A percentile compares a stretch with the other conserved stretches of the same genome.
Evolutionary conservation across 2,329 filamentous ascomycete genomes (phyloP).

Genomic region (Stachybotrys echinatus): DNA sequence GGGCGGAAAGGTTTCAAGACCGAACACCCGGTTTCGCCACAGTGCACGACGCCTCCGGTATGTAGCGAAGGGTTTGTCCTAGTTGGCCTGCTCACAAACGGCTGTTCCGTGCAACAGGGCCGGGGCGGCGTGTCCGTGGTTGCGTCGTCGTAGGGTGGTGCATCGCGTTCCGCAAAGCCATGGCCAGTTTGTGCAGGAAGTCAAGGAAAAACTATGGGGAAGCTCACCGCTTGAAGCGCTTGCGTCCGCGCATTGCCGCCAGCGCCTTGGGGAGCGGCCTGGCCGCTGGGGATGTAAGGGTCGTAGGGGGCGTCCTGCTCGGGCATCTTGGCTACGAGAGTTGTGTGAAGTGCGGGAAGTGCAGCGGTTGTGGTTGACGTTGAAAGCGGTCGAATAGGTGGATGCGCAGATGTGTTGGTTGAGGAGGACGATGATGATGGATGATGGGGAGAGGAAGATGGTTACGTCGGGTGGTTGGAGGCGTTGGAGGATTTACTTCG

Average conservation of each 20-base stretch:
- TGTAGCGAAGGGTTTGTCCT: too few species aligned
- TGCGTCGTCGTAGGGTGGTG: background rate
- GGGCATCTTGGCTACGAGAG: conserved; percentile 37
- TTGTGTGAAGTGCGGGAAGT: background rate
- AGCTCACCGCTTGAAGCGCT: conserved; percentile 78
- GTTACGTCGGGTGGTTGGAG: conserved; percentile 3
- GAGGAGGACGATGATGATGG: conserved; percentile 14
- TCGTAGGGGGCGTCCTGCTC: conserved; percentile 67
- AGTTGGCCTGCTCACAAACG: too few species aligned
- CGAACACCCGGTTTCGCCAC: too few species aligned
- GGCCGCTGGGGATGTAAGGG: conserved; percentile 77
- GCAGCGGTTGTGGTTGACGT: conserved; percentile 6
- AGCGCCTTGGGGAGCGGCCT: conserved; percentile 35
- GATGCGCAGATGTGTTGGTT: conserved; percentile 5
- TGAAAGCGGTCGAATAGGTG: conserved; percentile 7
- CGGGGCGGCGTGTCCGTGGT: background rate
- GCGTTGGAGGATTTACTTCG: conserved; percentile 14
- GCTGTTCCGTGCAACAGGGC: too few species aligned
- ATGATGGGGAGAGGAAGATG: conserved; percentile 1
- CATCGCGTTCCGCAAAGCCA: background rate
- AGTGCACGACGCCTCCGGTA: too few species aligned
- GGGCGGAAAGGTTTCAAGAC: too few species aligned
- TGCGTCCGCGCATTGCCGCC: conserved; percentile 48
- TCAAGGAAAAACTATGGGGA: conserved; percentile 1
- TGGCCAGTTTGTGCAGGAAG: background rate